phyloP scores from a whole-genome alignment of 2,329 filamentous ascomycete genomes.

The Fusarium globosum region DNA sequence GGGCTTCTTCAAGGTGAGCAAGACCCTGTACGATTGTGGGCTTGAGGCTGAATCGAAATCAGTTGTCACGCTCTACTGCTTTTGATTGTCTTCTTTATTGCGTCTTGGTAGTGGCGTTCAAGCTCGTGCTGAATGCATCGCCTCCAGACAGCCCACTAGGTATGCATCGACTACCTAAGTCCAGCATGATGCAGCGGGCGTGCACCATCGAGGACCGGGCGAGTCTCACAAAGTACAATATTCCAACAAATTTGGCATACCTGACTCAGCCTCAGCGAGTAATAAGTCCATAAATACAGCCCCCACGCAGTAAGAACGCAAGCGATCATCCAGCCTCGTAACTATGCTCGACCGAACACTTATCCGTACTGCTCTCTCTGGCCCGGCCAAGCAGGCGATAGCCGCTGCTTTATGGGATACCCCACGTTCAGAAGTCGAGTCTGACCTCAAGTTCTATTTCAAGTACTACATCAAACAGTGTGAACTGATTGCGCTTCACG shows the following conservation, averaged over 20 bases:
- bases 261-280: neutral
- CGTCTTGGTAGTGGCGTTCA: rapidly evolving
- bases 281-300: neutral
- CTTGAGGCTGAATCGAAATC: neutral
- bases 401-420: neutral
- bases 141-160: neutral
- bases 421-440: neutral
- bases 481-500: neutral
- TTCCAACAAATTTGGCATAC: neutral
- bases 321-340: neutral
- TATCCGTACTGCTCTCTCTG: neutral
- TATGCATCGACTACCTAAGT: neutral
- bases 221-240: neutral
- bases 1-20: too few species aligned
- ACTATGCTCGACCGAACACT: neutral
- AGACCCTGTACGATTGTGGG: too few species aligned
- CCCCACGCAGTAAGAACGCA: neutral
- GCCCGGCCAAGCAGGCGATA: neutral
- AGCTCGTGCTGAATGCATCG: neutral
- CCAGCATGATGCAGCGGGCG: neutral
- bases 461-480: neutral
- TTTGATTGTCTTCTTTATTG: neutral
- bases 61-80: rapidly evolving
- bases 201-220: rapidly evolving
- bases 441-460: neutral